phyloP scores from a whole-genome alignment of 2,329 filamentous ascomycete species.

The Fusarium coffeatum region DNA sequence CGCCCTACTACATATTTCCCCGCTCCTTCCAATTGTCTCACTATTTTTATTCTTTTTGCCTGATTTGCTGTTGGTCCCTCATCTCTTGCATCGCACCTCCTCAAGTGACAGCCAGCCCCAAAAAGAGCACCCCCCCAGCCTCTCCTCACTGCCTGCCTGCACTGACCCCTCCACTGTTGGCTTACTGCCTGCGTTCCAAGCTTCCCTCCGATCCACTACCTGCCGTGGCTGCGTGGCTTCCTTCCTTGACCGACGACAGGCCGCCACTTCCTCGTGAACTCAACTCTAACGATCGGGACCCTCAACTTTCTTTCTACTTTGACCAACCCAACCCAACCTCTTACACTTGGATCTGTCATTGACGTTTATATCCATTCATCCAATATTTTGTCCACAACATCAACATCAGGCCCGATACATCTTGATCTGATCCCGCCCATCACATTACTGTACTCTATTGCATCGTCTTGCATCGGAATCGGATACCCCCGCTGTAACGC shows the following conservation, averaged over 20 bases:
- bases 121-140: conserved; percentile 22
- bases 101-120: conserved; percentile 18
- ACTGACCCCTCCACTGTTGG: conserved; percentile 9
- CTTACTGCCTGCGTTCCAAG: conserved; percentile 39
- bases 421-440: conserved; percentile 11
- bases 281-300: conserved; percentile 27
- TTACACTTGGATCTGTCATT: conserved; percentile 25
- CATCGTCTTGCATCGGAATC: conserved; percentile 29
- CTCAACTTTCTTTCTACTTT: conserved; percentile 17
- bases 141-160: not conserved
- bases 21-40: conserved; percentile 35
- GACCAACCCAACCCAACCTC: conserved; percentile 23
- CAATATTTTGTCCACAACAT: conserved; percentile 5
- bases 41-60: conserved; percentile 2
- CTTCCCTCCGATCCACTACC: conserved; percentile 34
- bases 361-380: conserved; percentile 20
- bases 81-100: not conserved
- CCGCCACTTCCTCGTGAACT: conserved; percentile 39
- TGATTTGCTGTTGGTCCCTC: conserved; percentile 12
- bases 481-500: conserved; percentile 33
- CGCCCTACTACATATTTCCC: conserved; percentile 23
- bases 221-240: conserved; percentile 23
- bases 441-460: conserved; percentile 15
- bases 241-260: conserved; percentile 31
- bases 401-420: not conserved